phyloP scores from a whole-genome alignment of 768 basidiomycete species.

The Naganishia friedmannii region DNA sequence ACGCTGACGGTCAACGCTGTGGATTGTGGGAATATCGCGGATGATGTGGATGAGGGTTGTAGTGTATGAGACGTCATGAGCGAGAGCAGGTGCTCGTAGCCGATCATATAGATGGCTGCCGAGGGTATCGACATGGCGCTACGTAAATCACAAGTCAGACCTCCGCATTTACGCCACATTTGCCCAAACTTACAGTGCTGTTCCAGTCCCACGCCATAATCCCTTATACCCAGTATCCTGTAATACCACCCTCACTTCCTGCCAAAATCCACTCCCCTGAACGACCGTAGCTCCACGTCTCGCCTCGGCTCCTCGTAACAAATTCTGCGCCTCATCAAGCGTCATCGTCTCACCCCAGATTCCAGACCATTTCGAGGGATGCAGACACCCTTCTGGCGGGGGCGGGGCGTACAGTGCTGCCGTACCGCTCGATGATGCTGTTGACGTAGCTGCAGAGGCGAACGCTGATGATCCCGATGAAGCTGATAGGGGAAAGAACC shows the following conservation, averaged over 20 bases:
- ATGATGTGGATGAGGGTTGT: conserved; percentile 1
- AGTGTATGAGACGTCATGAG: conserved; percentile 27
- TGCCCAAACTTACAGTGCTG: conserved; percentile 67
- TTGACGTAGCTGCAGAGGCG: not conserved
- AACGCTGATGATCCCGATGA: not conserved
- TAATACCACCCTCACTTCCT: conserved; percentile 62
- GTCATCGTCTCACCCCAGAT: conserved; percentile 50
- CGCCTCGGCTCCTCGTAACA: conserved; percentile 34
- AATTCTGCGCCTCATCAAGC: conserved; percentile 39
- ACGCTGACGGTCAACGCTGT: conserved; percentile 42
- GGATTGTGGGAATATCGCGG: conserved; percentile 22
- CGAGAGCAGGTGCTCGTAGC: conserved; percentile 74
- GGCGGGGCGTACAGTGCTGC: conserved; percentile 13
- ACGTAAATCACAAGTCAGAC: not conserved
- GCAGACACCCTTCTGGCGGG: conserved; percentile 45
- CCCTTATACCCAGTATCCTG: conserved; percentile 79
- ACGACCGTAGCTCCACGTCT: conserved; percentile 10
- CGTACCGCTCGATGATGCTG: not conserved
- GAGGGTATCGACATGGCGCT: conserved; percentile 90
- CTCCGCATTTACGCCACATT: not conserved
- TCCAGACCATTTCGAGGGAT: conserved; percentile 50
- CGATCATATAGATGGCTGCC: conserved; percentile 88
- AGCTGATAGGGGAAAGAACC: conserved; percentile 1
- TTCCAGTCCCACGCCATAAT: conserved; percentile 93
- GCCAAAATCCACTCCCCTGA: conserved; percentile 74